phyloP scores from a whole-genome alignment of 768 basidiomycete species.

The Jaapia argillacea region DNA sequence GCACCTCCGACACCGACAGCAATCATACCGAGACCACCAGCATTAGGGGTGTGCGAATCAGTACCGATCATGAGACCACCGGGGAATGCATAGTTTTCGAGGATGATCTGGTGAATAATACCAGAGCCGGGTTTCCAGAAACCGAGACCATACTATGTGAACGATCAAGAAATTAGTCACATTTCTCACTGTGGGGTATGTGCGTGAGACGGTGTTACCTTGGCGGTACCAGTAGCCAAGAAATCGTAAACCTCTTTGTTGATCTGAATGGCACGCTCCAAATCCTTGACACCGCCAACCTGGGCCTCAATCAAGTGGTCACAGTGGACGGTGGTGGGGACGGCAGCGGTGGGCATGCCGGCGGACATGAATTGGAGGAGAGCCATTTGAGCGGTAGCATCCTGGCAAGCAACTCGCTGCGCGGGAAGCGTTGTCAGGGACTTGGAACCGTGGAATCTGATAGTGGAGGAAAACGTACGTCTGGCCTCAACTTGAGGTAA shows the following conservation, averaged over 20 bases:
- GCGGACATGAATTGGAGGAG: conserved; percentile 99
- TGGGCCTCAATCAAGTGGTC: conserved; percentile 99
- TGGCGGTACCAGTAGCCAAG: conserved; percentile 92
- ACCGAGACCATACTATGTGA: conserved; percentile 82
- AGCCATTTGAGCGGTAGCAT: conserved; percentile 96
- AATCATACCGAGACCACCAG: conserved; percentile 98
- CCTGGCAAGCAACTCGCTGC: conserved; percentile 84
- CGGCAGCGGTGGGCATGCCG: conserved; percentile 94
- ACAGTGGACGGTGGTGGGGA: conserved; percentile 98
- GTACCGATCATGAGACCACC: conserved; percentile 99
- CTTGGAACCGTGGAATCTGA: conserved; percentile 5
- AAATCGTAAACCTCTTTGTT: conserved; percentile 99
- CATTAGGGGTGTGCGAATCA: conserved; percentile 98
- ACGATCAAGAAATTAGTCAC: conserved; percentile 2
- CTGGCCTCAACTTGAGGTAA: conserved; percentile 96
- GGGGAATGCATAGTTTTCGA: conserved; percentile 99
- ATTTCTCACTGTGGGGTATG: too few relatives aligned
- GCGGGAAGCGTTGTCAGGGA: conserved; percentile 1
- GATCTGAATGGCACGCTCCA: conserved; percentile 82
- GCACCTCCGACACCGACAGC: conserved; percentile 99
- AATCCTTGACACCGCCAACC: conserved; percentile 86
- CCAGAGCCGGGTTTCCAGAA: conserved; percentile 99
- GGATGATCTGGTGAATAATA: conserved; percentile 98
- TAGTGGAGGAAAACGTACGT: conserved; percentile 47
- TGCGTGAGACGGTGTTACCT: conserved; percentile 35